phyloP scores from a whole-genome alignment of 495 filamentous ascomycete species.

The Daldinia loculata region DNA sequence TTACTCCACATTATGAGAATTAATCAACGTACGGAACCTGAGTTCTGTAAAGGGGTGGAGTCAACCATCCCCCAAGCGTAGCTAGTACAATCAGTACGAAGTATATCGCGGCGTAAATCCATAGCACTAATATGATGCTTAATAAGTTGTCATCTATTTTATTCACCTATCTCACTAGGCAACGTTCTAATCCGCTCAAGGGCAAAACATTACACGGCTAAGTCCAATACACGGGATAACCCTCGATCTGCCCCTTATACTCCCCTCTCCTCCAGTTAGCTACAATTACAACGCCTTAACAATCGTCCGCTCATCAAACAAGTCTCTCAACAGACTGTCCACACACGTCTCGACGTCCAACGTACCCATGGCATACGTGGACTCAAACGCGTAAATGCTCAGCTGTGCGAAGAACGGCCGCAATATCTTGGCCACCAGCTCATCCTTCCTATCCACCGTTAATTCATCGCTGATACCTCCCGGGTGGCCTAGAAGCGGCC shows the following conservation, averaged over 20 bases:
- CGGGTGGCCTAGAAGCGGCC: constrained; percentile 56
- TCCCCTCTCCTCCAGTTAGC: neutral
- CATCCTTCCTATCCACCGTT: constrained; percentile 66
- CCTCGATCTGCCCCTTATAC: neutral
- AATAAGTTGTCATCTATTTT: neutral
- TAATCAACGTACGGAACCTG: no score
- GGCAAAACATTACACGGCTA: neutral
- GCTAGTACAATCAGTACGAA: no score
- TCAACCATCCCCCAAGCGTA: no score
- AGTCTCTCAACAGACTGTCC: constrained; percentile 74
- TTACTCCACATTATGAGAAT: no score
- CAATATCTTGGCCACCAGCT: constrained; percentile 76
- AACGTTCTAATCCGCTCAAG: neutral
- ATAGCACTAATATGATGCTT: neutral
- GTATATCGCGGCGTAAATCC: no score
- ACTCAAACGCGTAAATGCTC: constrained; percentile 91
- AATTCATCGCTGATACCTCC: constrained; percentile 61
- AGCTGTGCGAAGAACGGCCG: constrained; percentile 90
- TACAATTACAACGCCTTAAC: constrained; percentile 58
- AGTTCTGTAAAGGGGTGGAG: no score
- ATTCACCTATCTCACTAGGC: neutral
- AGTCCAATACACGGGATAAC: neutral
- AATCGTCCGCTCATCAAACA: constrained; percentile 80
- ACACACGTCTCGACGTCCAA: constrained; percentile 75
- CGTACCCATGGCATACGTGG: constrained; percentile 82